These are phyloP conservation scores for Monascus purpureus DNA, from an alignment of 495 filamentous ascomycete species.

Conservation along the genomic window DNA sequence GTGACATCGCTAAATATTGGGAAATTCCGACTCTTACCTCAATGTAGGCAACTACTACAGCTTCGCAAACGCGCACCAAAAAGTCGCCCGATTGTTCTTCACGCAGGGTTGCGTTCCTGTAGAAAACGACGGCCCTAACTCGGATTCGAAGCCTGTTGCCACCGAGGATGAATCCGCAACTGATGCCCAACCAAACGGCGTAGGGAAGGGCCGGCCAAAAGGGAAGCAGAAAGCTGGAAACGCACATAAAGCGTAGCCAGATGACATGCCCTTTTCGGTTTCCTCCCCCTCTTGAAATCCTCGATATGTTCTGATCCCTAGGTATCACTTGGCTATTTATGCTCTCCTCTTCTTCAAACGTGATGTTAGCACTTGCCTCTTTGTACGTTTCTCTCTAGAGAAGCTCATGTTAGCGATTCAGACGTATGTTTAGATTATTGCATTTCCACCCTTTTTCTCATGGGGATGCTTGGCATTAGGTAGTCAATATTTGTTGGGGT, in stretches of 20 bases:
- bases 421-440: constrained; percentile 9
- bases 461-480: constrained; percentile 2
- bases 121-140: constrained; percentile 14
- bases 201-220: constrained; percentile 22
- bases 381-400: constrained; percentile 2
- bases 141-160: constrained; percentile 11
- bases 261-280: no score
- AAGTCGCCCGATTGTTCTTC: constrained; percentile 67
- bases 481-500: not conserved
- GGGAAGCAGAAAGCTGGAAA: constrained; percentile 24
- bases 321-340: no score
- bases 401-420: constrained; percentile 14
- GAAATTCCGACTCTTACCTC: no score
- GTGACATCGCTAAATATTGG: no score
- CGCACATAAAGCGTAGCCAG: constrained; percentile 1
- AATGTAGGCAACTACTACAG: constrained; percentile 67
- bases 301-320: no score
- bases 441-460: constrained; percentile 7
- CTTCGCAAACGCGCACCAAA: constrained; percentile 57
- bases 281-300: no score
- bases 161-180: constrained; percentile 3
- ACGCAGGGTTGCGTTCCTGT: constrained; percentile 55
- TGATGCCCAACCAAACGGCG: constrained; percentile 7
- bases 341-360: no score
- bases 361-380: not conserved